Percentiles rank a stretch among this genome's conserved stretches.
phyloP scores from a whole-genome alignment of 805 yeast species.

The Ogataea ramenticola region DNA sequence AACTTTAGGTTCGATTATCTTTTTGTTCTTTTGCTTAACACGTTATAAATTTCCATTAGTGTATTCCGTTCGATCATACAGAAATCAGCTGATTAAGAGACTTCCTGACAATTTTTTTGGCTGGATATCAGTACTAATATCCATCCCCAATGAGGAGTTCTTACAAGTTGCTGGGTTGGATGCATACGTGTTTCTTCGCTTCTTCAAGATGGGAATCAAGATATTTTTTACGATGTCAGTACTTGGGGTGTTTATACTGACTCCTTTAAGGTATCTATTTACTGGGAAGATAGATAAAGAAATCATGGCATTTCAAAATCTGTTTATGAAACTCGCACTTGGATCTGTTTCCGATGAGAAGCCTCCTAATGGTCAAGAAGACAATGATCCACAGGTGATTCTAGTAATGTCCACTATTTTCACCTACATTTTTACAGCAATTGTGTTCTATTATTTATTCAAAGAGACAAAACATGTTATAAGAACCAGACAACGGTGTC shows the following conservation, averaged over 20 bases:
- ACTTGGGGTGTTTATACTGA: conserved; percentile 40
- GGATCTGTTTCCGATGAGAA: conserved; percentile 30
- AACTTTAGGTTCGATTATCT: conserved; percentile 37
- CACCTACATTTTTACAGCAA: conserved; percentile 45
- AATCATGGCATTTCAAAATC: too few species aligned
- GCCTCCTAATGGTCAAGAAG: too few species aligned
- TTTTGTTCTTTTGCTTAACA: conserved; percentile 41
- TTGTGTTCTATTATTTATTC: conserved; percentile 38
- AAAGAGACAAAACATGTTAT: conserved; percentile 42
- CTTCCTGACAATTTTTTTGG: conserved; percentile 44
- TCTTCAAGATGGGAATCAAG: conserved; percentile 48
- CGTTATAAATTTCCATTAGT: conserved; percentile 50
- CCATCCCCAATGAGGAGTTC: conserved; percentile 42
- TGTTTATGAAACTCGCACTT: too few species aligned
- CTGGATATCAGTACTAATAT: conserved; percentile 43
- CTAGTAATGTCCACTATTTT: conserved; percentile 48
- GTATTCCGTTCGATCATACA: conserved; percentile 46
- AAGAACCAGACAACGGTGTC: conserved; percentile 45
- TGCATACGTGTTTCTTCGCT: conserved; percentile 51
- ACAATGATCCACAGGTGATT: conserved; percentile 23
- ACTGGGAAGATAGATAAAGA: conserved; percentile 41
- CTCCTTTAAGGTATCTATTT: conserved; percentile 45
- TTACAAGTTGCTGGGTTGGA: conserved; percentile 52
- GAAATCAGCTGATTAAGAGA: conserved; percentile 35
- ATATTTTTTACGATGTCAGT: conserved; percentile 35